Conservation (phyloP, 257 asterid species). For the Rauvolfia tetraphylla region DNA sequence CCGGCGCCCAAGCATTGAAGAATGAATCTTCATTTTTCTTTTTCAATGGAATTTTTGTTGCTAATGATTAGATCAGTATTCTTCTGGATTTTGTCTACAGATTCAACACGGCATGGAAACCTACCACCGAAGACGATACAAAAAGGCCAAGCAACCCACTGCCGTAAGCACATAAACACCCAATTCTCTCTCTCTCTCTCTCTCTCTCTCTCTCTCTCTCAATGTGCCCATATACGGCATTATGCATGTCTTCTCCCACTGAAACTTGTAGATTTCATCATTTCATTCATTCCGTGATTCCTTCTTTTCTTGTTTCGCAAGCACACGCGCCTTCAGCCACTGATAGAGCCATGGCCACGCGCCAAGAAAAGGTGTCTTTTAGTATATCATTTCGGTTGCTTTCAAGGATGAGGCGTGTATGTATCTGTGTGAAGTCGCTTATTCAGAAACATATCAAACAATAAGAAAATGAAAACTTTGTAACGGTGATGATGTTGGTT, state of each 20-base stretch:
- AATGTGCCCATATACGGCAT: neutral
- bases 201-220: neutral
- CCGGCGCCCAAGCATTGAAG: neutral
- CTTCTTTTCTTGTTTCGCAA: conserved; percentile 16
- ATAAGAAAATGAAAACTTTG: conserved; percentile 21
- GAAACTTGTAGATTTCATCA: neutral
- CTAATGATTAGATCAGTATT: too few species aligned
- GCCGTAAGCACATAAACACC: conserved; percentile 25
- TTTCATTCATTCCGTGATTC: neutral
- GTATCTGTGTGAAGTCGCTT: conserved; percentile 3
- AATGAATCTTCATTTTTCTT: neutral
- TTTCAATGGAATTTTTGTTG: neutral
- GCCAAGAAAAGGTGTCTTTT: conserved; percentile 7
- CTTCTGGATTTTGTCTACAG: conserved; percentile 20
- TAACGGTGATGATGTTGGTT: conserved; percentile 9
- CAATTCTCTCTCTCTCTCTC: neutral
- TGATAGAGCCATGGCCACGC: conserved; percentile 3
- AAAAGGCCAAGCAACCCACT: conserved; percentile 34
- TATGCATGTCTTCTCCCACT: neutral
- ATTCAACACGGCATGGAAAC: conserved; percentile 46
- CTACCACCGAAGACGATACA: conserved; percentile 59
- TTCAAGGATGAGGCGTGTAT: conserved; percentile 5
- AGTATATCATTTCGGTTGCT: conserved; percentile 1
- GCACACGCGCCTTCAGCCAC: conserved; percentile 14
- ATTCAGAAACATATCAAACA: conserved; percentile 1